Evolutionary conservation across 345 rosid species (phyloP).

Genomic region (Jatropha curcas): DNA sequence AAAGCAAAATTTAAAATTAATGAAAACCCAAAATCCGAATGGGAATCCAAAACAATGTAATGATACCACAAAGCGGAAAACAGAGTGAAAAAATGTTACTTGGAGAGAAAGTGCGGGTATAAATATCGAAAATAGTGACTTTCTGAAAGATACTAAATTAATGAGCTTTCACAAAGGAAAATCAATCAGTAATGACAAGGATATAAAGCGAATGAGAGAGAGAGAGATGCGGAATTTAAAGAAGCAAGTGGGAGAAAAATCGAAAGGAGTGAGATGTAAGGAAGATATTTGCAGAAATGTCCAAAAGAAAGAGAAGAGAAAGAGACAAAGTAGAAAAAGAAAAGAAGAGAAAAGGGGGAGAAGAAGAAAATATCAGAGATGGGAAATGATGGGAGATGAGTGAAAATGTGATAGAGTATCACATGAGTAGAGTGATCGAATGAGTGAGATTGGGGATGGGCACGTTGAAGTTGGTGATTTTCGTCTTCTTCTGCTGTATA

Average conservation of each 20-base stretch:
- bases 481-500: no score
- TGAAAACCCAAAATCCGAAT: background rate
- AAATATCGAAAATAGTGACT: background rate
- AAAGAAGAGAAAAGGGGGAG: background rate
- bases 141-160: background rate
- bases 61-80: background rate
- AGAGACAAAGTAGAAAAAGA: background rate
- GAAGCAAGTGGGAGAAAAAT: constrained; percentile 9
- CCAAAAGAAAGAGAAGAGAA: background rate
- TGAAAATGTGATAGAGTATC: background rate
- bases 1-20: background rate
- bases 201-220: background rate
- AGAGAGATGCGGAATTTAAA: background rate
- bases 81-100: background rate
- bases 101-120: no score
- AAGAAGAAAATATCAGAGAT: background rate
- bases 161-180: background rate
- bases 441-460: constrained; percentile 11
- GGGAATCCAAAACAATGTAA: background rate
- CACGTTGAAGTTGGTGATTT: background rate
- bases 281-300: constrained; percentile 11
- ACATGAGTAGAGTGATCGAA: constrained; percentile 2
- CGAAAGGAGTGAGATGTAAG: background rate
- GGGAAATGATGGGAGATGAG: background rate
- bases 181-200: background rate